Percentiles rank a stretch among this genome's conserved stretches.
phyloP scores from a whole-genome alignment of 2,329 filamentous ascomycete species.

The Thielaviopsis cerberus region DNA sequence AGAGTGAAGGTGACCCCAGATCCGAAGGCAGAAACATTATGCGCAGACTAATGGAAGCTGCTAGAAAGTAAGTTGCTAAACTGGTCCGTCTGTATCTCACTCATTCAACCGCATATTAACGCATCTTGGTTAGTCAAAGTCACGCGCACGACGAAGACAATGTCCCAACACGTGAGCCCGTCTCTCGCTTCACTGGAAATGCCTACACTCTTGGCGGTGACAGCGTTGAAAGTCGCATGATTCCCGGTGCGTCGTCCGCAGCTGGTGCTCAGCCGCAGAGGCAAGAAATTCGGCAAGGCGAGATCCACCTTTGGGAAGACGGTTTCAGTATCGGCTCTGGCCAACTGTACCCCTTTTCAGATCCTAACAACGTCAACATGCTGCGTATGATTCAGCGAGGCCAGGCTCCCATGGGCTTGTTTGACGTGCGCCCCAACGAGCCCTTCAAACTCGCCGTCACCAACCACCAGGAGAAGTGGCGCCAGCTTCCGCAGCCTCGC shows the following conservation, averaged over 20 bases:
- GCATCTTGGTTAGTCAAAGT: not conserved
- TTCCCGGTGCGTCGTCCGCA: conserved; percentile 30
- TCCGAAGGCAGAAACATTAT: not conserved
- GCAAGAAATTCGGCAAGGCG: conserved; percentile 23
- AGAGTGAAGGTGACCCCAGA: not conserved
- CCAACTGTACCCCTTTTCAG: conserved; percentile 57
- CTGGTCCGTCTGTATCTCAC: too few species aligned
- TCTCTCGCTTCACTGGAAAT: conserved; percentile 43
- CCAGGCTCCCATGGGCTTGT: conserved; percentile 56
- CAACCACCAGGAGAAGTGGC: conserved; percentile 58
- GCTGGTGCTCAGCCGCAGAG: conserved; percentile 32
- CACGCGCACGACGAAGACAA: not conserved
- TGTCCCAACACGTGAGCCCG: conserved; percentile 28
- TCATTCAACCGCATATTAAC: not conserved
- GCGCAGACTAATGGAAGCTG: conserved; percentile 23
- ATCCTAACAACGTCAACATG: conserved; percentile 53
- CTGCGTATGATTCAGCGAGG: conserved; percentile 60
- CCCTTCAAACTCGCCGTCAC: conserved; percentile 63
- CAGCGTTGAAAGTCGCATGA: conserved; percentile 47
- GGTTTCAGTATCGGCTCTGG: conserved; percentile 77
- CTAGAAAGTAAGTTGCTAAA: conserved; percentile 35
- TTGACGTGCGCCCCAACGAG: conserved; percentile 58
- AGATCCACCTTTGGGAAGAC: conserved; percentile 64
- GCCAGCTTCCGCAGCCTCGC: conserved; percentile 53
- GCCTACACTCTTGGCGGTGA: conserved; percentile 67